These are phyloP conservation scores for Pichia occidentalis DNA, from an alignment of 805 yeast genomes.

Conservation along the genomic window DNA sequence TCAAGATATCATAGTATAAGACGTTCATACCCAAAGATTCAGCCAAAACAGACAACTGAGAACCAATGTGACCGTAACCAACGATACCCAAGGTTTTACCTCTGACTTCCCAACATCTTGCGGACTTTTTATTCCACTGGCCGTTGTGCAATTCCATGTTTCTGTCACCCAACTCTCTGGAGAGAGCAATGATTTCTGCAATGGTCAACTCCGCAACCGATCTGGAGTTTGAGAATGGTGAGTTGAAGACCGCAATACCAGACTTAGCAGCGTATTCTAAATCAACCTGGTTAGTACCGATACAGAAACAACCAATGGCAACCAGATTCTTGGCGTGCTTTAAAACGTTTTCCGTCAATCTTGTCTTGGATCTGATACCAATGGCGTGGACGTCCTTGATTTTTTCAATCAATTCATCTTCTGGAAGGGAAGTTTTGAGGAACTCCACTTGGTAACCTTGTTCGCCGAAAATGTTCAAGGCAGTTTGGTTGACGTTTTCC, in stretches of 20 bases:
- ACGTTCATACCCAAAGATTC: constrained; percentile 98
- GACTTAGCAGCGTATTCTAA: constrained; percentile 82
- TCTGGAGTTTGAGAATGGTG: constrained; percentile 97
- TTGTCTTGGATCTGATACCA: constrained; percentile 97
- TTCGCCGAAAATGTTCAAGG: constrained; percentile 70
- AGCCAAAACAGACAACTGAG: constrained; percentile 93
- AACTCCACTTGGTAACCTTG: constrained; percentile 98
- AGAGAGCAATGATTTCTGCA: constrained; percentile 87
- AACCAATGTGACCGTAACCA: constrained; percentile 97
- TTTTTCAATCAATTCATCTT: constrained; percentile 90
- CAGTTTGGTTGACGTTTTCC: constrained; percentile 92
- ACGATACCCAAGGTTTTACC: constrained; percentile 96
- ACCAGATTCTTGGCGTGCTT: constrained; percentile 84
- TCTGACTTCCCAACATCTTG: constrained; percentile 97
- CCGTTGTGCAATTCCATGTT: constrained; percentile 94
- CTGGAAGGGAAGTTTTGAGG: constrained; percentile 81
- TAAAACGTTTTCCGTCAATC: constrained; percentile 70
- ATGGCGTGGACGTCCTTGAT: constrained; percentile 91
- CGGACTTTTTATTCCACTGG: constrained; percentile 93
- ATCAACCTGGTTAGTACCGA: constrained; percentile 97
- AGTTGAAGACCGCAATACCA: constrained; percentile 86
- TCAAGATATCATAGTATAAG: constrained; percentile 80
- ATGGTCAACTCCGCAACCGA: constrained; percentile 97
- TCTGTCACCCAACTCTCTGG: constrained; percentile 96
- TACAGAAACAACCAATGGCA: constrained; percentile 96